phyloP scores from a whole-genome alignment of 1,284 basidiomycete genomes.

The Pseudomicrostroma phylloplanum region DNA sequence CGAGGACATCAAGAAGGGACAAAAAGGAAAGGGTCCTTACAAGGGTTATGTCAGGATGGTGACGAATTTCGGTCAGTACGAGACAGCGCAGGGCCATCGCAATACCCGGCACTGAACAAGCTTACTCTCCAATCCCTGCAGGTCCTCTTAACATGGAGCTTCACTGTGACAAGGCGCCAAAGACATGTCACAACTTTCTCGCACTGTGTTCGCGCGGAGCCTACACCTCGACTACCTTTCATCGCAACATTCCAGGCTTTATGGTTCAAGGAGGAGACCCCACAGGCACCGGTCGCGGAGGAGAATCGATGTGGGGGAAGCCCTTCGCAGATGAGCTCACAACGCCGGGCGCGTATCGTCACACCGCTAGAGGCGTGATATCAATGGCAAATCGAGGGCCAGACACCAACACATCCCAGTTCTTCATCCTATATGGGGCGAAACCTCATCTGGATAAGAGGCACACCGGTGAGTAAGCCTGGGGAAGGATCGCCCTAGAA shows the following conservation, averaged over 20 bases:
- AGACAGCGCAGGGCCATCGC: too few relatives aligned
- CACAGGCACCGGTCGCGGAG: slow-evolving; percentile 88
- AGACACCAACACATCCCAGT: slow-evolving; percentile 43
- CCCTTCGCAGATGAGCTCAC: slow-evolving; percentile 90
- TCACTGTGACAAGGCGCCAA: slow-evolving; percentile 83
- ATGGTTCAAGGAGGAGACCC: slow-evolving; percentile 98
- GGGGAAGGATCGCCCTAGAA: too few relatives aligned
- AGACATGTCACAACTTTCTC: slow-evolving; percentile 93
- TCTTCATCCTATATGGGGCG: slow-evolving; percentile 51
- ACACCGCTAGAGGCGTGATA: slow-evolving; percentile 33
- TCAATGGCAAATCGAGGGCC: slow-evolving; percentile 48
- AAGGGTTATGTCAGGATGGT: slow-evolving; percentile 61
- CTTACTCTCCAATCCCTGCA: too few relatives aligned
- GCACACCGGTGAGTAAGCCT: slow-evolving; percentile 58
- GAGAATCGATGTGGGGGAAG: slow-evolving; percentile 87
- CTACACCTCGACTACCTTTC: slow-evolving; percentile 80
- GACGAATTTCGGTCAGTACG: slow-evolving; percentile 63
- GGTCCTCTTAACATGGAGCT: slow-evolving; percentile 82
- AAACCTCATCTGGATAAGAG: slow-evolving; percentile 68
- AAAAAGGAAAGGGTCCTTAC: slow-evolving; percentile 8
- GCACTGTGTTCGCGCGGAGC: slow-evolving; percentile 64
- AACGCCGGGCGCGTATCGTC: slow-evolving; percentile 34
- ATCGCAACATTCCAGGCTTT: slow-evolving; percentile 90
- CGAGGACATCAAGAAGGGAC: slow-evolving; percentile 60
- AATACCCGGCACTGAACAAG: too few relatives aligned